Base-by-base conservation (phyloP, 129 eudicot genomes). In the Helianthus tuberosus region DNA sequence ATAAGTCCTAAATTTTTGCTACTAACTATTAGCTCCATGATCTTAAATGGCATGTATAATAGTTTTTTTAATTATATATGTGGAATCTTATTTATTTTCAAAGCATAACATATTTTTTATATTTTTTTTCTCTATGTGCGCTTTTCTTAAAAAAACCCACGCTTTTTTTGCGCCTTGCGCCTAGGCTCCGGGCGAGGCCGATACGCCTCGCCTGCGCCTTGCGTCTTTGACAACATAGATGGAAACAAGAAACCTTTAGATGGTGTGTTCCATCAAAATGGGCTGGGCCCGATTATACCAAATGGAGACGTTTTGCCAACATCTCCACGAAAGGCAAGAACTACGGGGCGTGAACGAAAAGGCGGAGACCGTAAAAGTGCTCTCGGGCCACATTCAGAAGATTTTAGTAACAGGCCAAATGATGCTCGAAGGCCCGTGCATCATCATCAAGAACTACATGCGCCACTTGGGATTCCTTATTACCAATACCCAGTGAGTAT, bases 391-490 rank as follows among this genome's bases (percentile, higher is more conserved):
- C 84, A 80, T 39, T 74, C 80, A 3, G 80, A 73, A 55, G 86
- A 81, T 77, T 64, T 67, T 47, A 78, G 57, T 77, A 79, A 48
- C 47, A 2, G 47, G 47, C 62, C 29, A 75, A 80, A 69, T 73
- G 59, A 39, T 73, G 79, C 84, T 20, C 86, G 65, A 64, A 66
- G 83, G 73, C 81, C 80, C 0, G 16, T 83, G 79, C 91, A 91
- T 73, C 96, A 74, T 70, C 84, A 79, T 84, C 91, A 79, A 72
- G 89, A 77, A 74, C 74, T 95, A 36, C 77, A 71, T 75, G 96
- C 99, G 11, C 99, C 99, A 46, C 94, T 95, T 9, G 99, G 99
- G 72, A 79, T 95, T 80, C 89, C 92, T 50, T 76, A 73, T 59
- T 85, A 89, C n/a, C n/a, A n/a, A n/a, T n/a, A n/a, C 75, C 86